A percentile compares a stretch with the other conserved stretches of the same genome.
phyloP scores from a whole-genome alignment of 1,139 yeast species.

The Pichia cactophila region DNA sequence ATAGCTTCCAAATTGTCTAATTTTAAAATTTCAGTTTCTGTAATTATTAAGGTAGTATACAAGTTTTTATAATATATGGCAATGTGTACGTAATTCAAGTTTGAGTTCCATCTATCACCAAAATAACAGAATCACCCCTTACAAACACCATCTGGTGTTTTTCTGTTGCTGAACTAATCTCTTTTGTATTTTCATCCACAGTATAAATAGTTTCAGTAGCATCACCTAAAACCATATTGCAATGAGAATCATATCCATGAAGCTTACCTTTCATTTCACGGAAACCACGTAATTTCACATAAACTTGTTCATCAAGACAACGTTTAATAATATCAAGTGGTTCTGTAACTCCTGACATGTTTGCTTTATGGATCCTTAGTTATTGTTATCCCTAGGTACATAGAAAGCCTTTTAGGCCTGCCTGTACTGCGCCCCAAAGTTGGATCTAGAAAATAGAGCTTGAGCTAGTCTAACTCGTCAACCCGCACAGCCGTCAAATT shows the following conservation, averaged over 20 bases:
- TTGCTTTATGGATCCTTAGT: background rate
- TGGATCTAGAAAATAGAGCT: no score
- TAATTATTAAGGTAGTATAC: background rate
- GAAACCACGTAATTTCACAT: slow-evolving; percentile 92
- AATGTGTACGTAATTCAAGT: slow-evolving; percentile 7
- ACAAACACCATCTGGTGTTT: slow-evolving; percentile 86
- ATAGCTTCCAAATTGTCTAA: background rate
- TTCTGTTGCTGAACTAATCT: slow-evolving; percentile 46
- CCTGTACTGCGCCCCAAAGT: background rate
- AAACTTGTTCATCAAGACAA: slow-evolving; percentile 79
- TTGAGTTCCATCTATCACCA: slow-evolving; percentile 31
- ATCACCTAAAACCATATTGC: slow-evolving; percentile 91
- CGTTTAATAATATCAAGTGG: slow-evolving; percentile 86
- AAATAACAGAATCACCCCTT: slow-evolving; percentile 90
- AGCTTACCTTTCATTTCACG: slow-evolving; percentile 85
- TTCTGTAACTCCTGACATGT: slow-evolving; percentile 33
- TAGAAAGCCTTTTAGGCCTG: no score
- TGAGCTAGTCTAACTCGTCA: no score
- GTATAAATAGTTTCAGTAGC: slow-evolving; percentile 77
- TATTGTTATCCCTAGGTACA: no score
- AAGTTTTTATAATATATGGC: background rate
- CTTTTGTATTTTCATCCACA: slow-evolving; percentile 40
- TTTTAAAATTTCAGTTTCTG: background rate
- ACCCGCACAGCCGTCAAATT: background rate
- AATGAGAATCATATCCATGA: slow-evolving; percentile 94